Conservation (phyloP, 768 basidiomycete species). For the Neoboletus magnificus region DNA sequence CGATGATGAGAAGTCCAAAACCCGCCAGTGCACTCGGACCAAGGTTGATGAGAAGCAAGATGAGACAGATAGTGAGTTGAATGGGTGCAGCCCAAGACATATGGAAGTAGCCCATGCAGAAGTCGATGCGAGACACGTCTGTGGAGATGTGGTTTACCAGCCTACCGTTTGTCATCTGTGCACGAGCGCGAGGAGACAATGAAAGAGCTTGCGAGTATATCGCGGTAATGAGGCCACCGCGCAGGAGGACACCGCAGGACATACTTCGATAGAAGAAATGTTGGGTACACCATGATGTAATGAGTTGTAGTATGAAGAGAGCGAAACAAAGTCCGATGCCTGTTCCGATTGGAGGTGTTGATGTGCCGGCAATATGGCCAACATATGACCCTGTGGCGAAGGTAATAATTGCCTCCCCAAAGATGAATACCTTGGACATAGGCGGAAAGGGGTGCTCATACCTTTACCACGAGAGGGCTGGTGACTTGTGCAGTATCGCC, state of each 20-base stretch:
- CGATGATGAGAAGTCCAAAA: slow-evolving; percentile 61
- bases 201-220: slow-evolving; percentile 77
- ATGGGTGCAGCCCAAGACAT: slow-evolving; percentile 78
- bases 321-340: slow-evolving; percentile 77
- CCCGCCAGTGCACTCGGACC: slow-evolving; percentile 58
- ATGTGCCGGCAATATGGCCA: slow-evolving; percentile 39
- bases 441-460: slow-evolving; percentile 24
- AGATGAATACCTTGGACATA: neutral
- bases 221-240: slow-evolving; percentile 83
- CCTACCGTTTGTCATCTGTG: slow-evolving; percentile 80
- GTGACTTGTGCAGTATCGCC: slow-evolving; percentile 71
- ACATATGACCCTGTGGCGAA: slow-evolving; percentile 64
- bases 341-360: slow-evolving; percentile 42
- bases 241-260: slow-evolving; percentile 73
- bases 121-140: slow-evolving; percentile 89
- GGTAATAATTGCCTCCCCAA: slow-evolving; percentile 57
- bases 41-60: slow-evolving; percentile 69
- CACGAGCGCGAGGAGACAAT: slow-evolving; percentile 75
- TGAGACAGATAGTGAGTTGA: slow-evolving; percentile 73
- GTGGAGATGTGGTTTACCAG: slow-evolving; percentile 93
- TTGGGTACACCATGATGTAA: slow-evolving; percentile 64
- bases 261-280: slow-evolving; percentile 82
- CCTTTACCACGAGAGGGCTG: slow-evolving; percentile 77
- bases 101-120: slow-evolving; percentile 76
- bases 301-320: slow-evolving; percentile 65